Base-by-base conservation (phyloP, 306 rosid species). In the Medicago arabica region DNA sequence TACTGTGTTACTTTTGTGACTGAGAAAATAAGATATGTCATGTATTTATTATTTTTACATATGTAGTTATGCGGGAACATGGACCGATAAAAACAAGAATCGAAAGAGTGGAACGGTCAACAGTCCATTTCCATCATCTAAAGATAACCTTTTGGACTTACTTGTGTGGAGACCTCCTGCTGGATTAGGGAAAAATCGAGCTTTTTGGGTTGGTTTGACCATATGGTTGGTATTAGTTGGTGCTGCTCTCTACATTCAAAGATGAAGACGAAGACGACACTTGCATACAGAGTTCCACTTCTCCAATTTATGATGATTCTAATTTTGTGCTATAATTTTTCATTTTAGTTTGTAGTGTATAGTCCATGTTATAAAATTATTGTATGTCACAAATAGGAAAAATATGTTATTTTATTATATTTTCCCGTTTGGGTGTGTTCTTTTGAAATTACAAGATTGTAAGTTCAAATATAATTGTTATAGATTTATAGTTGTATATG, bases 201-300 rank as follows among this genome's bases (percentile, higher is more conserved):
- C 87, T 74, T 89, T 95, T 78, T 95, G 98, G 98, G 78, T 89
- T 39, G 93, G 89, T 59, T 85, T 95, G 83, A 87, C 93, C 44
- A 6, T 95, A 61, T 95, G 98, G 97, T n/a, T 95, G 84, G 96
- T 91, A 72, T 80, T 95, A 81, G 97, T 92, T 78, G 98, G 97
- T 78, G 90, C 97, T 57, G 92, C 93, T 39, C 82, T 94, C 75
- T 23, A 89, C 76, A 85, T 87, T 81, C 97, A 92, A 80, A 87
- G 83, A 82, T 95, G 83, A 92, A 19, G 31, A 28, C 3, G 83
- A 92, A 19, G 31, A 28, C 3, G 31, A 28, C 31, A 28, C 31
- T 28, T 28, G 4, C 31, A 28, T 28, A 28, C 31, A 3, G 31
- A 28, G 28, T 63, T 74, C 41, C 72, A 73, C 74, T 77, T 55